A percentile compares a stretch with the other conserved stretches of the same genome.
Conservation (phyloP, 345 rosid genomes). For the Syzygium jambos region DNA sequence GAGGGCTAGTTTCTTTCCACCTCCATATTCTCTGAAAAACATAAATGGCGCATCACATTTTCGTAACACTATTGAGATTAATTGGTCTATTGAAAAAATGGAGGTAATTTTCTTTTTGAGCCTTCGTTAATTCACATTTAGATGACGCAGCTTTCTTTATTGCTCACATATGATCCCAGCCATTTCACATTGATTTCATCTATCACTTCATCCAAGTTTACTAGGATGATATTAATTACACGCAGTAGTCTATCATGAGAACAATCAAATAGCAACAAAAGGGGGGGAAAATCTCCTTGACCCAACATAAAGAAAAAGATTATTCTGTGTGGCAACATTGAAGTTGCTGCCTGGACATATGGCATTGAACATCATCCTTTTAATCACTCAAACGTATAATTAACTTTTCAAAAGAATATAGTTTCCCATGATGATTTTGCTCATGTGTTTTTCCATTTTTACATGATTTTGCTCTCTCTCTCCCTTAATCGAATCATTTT, state of each 20-base stretch:
- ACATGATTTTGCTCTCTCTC: not conserved
- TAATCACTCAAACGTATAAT: too few relatives aligned
- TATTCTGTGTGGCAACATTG: too few relatives aligned
- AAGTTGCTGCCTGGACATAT: too few relatives aligned
- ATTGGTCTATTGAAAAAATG: fast-evolving
- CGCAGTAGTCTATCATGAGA: too few relatives aligned
- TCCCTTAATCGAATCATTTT: not conserved
- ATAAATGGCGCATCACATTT: not conserved
- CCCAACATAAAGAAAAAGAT: not conserved
- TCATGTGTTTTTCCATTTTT: too few relatives aligned
- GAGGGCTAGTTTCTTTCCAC: not conserved
- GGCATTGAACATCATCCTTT: too few relatives aligned
- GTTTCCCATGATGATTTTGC: not conserved
- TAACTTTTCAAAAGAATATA: too few relatives aligned
- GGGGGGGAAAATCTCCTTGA: too few relatives aligned
- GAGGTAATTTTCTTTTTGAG: not conserved
- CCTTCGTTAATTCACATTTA: too few relatives aligned
- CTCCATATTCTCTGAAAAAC: not conserved
- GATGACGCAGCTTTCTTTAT: too few relatives aligned
- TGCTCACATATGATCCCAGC: too few relatives aligned
- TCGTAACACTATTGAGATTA: not conserved
- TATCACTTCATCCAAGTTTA: not conserved
- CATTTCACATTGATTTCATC: not conserved
- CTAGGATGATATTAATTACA: not conserved
- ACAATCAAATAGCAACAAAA: too few relatives aligned